Conservation (phyloP, 2,329 filamentous ascomycete species). For the Aspergillus pseudoterreus region DNA sequence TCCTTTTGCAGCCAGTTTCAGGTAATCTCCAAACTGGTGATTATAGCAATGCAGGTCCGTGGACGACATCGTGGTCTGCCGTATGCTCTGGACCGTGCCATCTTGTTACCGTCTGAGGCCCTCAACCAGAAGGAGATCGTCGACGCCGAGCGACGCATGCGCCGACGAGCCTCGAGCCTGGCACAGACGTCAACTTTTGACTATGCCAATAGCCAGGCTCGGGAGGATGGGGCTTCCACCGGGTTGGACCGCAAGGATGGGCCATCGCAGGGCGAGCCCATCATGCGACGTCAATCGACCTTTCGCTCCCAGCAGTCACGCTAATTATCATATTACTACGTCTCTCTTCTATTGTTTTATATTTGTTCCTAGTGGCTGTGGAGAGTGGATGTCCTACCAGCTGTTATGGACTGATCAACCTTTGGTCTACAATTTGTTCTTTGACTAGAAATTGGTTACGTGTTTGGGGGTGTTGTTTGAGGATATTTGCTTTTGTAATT, state of each 20-base stretch:
- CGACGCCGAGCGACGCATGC: conserved; percentile 47
- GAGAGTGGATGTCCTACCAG: too few species aligned
- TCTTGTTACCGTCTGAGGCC: conserved; percentile 64
- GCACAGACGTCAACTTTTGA: conserved; percentile 26
- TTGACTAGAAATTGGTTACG: too few species aligned
- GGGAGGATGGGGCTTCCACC: neutral
- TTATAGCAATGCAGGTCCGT: conserved; percentile 64
- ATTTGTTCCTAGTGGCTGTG: neutral
- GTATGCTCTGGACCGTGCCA: conserved; percentile 66
- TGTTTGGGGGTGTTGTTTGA: too few species aligned
- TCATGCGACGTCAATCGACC: conserved; percentile 28
- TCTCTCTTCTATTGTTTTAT: too few species aligned
- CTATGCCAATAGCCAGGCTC: neutral
- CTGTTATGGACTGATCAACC: too few species aligned
- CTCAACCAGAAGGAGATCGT: conserved; percentile 58
- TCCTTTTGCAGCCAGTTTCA: conserved; percentile 81
- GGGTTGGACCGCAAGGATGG: conserved; percentile 15
- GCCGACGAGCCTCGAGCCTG: conserved; percentile 34
- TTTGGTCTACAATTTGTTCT: too few species aligned
- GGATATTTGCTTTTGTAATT: too few species aligned
- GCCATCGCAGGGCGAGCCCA: conserved; percentile 11
- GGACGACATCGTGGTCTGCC: conserved; percentile 63
- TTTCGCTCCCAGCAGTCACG: conserved; percentile 21
- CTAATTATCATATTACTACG: neutral
- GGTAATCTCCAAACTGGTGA: conserved; percentile 62